These are phyloP conservation scores for Chytriomyces confervae DNA, from an alignment of 192 early-diverging fungal genomes.

Conservation along the genomic window DNA sequence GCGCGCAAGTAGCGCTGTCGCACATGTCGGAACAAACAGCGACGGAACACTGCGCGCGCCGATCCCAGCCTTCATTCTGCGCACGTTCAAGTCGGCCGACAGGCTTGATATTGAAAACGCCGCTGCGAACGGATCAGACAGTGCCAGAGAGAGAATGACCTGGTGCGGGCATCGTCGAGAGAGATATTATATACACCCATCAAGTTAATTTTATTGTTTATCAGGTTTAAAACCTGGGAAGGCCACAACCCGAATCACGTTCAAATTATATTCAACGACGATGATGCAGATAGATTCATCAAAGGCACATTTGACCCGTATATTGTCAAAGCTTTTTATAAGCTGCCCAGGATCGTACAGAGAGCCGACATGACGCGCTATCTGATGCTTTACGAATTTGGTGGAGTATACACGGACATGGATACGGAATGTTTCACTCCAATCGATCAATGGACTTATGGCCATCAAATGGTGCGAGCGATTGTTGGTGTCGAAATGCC, in stretches of 20 bases:
- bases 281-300: constrained; percentile 5
- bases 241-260: constrained; percentile 11
- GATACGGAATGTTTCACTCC: constrained; percentile 32
- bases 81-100: background rate
- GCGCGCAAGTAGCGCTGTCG: no score
- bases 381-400: constrained; percentile 36
- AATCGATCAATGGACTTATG: constrained; percentile 34
- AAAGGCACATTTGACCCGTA: background rate
- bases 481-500: constrained; percentile 35
- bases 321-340: constrained; percentile 15
- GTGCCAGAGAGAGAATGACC: background rate
- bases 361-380: constrained; percentile 40
- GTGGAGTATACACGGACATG: constrained; percentile 46
- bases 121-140: background rate
- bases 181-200: background rate
- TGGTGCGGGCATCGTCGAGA: background rate
- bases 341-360: constrained; percentile 30
- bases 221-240: constrained; percentile 15
- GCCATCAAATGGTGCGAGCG: background rate
- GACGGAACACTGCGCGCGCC: background rate
- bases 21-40: no score
- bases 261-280: constrained; percentile 28
- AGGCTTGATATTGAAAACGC: background rate
- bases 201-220: background rate
- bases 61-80: background rate